A percentile compares a stretch with the other conserved stretches of the same genome.
These are phyloP conservation scores for Juncus inflexus DNA, from an alignment of 176 grass and related monocot species.

Conservation along the genomic window DNA sequence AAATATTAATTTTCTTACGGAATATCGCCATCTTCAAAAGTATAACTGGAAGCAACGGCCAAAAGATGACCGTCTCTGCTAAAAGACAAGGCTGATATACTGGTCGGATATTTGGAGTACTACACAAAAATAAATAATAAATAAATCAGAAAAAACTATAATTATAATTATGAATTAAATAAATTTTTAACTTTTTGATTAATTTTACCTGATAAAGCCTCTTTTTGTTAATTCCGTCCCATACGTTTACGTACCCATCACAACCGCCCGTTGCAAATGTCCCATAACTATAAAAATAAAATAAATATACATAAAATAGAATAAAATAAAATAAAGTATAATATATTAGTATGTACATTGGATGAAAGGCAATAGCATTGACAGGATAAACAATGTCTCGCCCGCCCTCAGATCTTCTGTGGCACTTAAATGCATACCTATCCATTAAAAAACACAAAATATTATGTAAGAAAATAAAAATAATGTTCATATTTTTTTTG, in stretches of 20 bases:
- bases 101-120: conserved; percentile 91
- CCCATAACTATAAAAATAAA: conserved; percentile 56
- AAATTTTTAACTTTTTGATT: no score
- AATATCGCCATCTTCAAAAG: conserved; percentile 90
- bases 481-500: conserved; percentile 7
- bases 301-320: not conserved
- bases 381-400: conserved; percentile 93
- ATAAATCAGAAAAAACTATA: conserved; percentile 11
- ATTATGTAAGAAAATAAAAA: conserved; percentile 14
- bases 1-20: conserved; percentile 38
- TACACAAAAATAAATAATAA: conserved; percentile 31
- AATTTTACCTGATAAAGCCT: conserved; percentile 83
- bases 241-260: conserved; percentile 99
- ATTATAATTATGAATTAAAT: not conserved
- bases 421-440: conserved; percentile 99
- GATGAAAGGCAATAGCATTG: conserved; percentile 97
- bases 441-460: conserved; percentile 1
- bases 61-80: conserved; percentile 84
- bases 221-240: conserved; percentile 99
- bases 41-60: conserved; percentile 96
- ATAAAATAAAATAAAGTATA: no score
- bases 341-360: conserved; percentile 45
- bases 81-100: conserved; percentile 90
- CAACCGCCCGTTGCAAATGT: conserved; percentile 97
- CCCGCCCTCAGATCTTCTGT: conserved; percentile 85